Conservation (phyloP, 1,139 yeast species). For the Candida buenavistaensis region DNA sequence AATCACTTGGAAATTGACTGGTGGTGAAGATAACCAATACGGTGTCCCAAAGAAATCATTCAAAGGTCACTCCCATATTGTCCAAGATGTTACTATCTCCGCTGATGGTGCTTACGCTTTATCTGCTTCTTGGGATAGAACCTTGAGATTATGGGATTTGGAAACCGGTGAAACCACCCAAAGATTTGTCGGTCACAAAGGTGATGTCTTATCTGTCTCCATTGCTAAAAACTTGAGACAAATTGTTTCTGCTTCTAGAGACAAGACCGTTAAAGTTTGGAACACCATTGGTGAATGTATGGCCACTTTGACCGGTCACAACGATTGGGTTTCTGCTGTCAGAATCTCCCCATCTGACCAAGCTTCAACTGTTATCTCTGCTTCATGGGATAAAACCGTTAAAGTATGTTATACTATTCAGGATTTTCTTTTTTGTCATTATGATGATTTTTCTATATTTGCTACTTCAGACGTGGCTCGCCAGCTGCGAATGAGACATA, state of each 20-base stretch:
- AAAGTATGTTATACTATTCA: slow-evolving; percentile 72
- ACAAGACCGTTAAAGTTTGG: slow-evolving; percentile 99
- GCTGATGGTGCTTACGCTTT: slow-evolving; percentile 98
- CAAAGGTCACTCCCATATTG: slow-evolving; percentile 99
- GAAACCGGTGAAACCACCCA: slow-evolving; percentile 91
- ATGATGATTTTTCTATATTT: slow-evolving; percentile 80
- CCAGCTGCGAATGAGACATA: slow-evolving; percentile 90
- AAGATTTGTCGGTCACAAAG: slow-evolving; percentile 98
- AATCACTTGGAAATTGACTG: slow-evolving; percentile 98
- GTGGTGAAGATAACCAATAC: slow-evolving; percentile 91
- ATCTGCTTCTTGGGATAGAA: slow-evolving; percentile 99
- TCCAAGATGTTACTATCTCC: slow-evolving; percentile 96
- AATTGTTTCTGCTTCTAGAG: slow-evolving; percentile 98
- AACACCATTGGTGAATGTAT: slow-evolving; percentile 98
- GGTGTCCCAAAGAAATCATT: slow-evolving; percentile 98
- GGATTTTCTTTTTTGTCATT: slow-evolving; percentile 12
- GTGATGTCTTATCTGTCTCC: slow-evolving; percentile 96
- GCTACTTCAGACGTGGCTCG: slow-evolving; percentile 97
- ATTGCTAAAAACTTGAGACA: slow-evolving; percentile 97
- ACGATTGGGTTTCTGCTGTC: slow-evolving; percentile 99
- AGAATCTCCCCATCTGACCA: slow-evolving; percentile 87
- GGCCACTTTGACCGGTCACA: slow-evolving; percentile 92
- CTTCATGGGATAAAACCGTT: slow-evolving; percentile 98
- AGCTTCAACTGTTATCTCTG: slow-evolving; percentile 84
- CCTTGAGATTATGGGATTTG: slow-evolving; percentile 98